These are phyloP conservation scores for Taxillus chinensis DNA, from an alignment of 164 flowering plant genomes.

Conservation along the genomic window DNA sequence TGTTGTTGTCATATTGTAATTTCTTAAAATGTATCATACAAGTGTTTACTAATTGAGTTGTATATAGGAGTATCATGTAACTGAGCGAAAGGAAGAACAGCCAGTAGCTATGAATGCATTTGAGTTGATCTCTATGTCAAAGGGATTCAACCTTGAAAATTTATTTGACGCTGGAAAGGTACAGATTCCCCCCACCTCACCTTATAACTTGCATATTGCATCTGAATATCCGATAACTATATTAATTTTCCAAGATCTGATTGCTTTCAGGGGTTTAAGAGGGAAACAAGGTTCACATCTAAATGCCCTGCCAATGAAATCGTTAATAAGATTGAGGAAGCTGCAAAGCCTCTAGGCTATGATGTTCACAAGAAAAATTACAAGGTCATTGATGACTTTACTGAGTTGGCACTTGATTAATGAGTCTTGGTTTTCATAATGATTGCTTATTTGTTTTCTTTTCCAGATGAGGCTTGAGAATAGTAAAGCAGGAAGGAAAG, in stretches of 20 bases:
- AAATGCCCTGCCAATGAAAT: constrained; percentile 78
- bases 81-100: constrained; percentile 70
- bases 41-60: no score
- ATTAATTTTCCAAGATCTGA: neutral
- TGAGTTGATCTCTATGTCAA: constrained; percentile 90
- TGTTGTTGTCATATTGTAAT: no score
- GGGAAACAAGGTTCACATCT: constrained; percentile 94
- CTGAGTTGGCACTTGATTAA: no score
- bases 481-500: constrained; percentile 86
- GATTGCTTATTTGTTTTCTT: neutral
- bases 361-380: constrained; percentile 93
- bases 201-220: no score
- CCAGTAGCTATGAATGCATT: constrained; percentile 96
- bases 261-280: constrained; percentile 57
- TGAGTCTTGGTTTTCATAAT: neutral
- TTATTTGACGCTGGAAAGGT: constrained; percentile 86
- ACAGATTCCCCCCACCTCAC: neutral
- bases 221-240: no score
- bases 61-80: constrained; percentile 69
- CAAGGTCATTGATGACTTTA: constrained; percentile 37
- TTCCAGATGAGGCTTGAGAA: constrained; percentile 88
- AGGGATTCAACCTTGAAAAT: constrained; percentile 81
- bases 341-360: constrained; percentile 95
- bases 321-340: constrained; percentile 78
- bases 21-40: no score